Conservation (phyloP, 768 basidiomycete genomes). For the Lyophyllum shimeji region DNA sequence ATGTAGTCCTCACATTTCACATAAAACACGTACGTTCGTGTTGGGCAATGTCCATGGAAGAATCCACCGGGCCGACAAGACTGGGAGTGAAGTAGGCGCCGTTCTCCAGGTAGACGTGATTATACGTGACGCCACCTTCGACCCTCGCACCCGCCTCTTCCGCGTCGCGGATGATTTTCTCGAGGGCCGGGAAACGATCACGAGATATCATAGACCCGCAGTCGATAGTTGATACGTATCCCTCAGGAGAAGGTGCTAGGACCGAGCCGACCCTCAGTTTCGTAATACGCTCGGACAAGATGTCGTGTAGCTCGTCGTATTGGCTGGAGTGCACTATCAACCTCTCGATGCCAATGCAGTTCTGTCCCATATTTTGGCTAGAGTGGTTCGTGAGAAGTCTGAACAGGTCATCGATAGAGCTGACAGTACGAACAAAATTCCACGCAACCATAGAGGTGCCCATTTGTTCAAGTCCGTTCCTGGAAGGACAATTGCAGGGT, state of each 20-base stretch:
- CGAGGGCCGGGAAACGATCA: conserved; percentile 68
- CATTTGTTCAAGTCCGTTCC: conserved; percentile 81
- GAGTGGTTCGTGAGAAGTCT: background rate
- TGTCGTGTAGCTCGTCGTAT: conserved; percentile 71
- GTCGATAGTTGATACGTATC: conserved; percentile 74
- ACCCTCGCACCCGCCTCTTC: conserved; percentile 62
- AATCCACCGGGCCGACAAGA: conserved; percentile 75
- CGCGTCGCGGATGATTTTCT: conserved; percentile 70
- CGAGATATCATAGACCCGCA: conserved; percentile 85
- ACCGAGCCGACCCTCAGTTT: conserved; percentile 81
- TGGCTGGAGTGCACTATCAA: conserved; percentile 81
- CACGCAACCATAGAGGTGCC: conserved; percentile 84
- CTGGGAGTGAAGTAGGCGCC: conserved; percentile 89
- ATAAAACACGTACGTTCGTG: conserved; percentile 62
- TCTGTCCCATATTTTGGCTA: conserved; percentile 93
- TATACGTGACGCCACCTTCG: conserved; percentile 64
- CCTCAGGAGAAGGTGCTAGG: conserved; percentile 62
- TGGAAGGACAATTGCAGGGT: conserved; percentile 88
- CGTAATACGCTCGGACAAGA: conserved; percentile 60
- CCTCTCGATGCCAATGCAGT: conserved; percentile 96
- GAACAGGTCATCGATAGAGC: background rate
- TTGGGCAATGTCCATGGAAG: conserved; percentile 73
- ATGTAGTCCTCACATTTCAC: background rate
- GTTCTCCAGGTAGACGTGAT: conserved; percentile 64
- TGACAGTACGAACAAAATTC: conserved; percentile 70